phyloP scores from a whole-genome alignment of 805 yeast species.

The Wickerhamomyces canadensis region DNA sequence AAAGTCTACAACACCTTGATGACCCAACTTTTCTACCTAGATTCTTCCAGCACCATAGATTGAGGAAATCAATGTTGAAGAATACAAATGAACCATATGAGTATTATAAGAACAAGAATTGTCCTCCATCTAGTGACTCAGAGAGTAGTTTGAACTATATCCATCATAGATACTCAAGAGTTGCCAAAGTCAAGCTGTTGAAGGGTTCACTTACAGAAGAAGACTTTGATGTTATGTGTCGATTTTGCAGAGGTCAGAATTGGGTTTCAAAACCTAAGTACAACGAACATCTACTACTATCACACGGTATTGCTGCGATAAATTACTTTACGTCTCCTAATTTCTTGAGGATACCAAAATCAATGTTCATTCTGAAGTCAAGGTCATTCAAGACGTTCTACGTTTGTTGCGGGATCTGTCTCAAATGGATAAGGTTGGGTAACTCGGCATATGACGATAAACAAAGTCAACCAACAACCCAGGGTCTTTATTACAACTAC shows the following conservation, averaged over 20 bases:
- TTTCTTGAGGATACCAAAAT: conserved; percentile 14
- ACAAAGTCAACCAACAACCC: conserved; percentile 1
- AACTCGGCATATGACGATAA: neutral
- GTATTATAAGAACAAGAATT: conserved; percentile 11
- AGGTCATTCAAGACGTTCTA: conserved; percentile 5
- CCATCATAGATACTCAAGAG: conserved; percentile 11
- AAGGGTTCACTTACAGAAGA: neutral
- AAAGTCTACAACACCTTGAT: conserved; percentile 6
- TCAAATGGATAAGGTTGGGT: conserved; percentile 19
- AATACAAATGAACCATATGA: conserved; percentile 2
- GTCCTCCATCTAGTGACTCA: conserved; percentile 14
- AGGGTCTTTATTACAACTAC: conserved; percentile 21
- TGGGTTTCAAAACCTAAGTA: conserved; percentile 16
- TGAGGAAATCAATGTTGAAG: conserved; percentile 5
- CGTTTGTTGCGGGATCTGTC: conserved; percentile 19
- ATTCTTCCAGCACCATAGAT: conserved; percentile 16
- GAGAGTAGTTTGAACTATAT: conserved; percentile 1
- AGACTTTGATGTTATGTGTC: conserved; percentile 16
- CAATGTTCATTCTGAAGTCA: conserved; percentile 10
- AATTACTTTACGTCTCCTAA: neutral
- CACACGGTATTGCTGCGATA: conserved; percentile 20
- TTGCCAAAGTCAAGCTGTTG: neutral
- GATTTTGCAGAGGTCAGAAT: conserved; percentile 23
- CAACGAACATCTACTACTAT: conserved; percentile 17
- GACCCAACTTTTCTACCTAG: conserved; percentile 19